Conservation (phyloP, 139 green algal genomes). For the Asterochloris sp. region DNA sequence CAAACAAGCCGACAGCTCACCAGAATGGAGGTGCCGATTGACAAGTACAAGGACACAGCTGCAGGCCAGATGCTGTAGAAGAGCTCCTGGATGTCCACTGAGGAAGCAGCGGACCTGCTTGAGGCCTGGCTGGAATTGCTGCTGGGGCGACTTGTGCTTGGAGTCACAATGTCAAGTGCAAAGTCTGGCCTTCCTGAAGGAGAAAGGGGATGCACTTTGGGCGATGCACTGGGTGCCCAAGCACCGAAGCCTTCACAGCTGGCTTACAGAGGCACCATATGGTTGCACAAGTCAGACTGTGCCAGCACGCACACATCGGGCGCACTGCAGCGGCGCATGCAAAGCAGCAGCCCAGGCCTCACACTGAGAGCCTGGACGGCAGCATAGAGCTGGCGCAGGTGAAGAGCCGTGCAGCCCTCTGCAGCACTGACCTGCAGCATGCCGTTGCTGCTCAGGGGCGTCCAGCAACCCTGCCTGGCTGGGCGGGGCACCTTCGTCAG, state of each 20-base stretch:
- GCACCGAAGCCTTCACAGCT: neutral
- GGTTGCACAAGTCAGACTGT: neutral
- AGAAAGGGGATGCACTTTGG: neutral
- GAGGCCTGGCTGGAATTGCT: no score
- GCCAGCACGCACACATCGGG: neutral
- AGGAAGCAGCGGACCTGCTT: no score
- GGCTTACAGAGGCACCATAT: neutral
- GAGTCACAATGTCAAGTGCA: neutral
- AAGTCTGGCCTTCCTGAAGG: neutral
- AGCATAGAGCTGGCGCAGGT: neutral
- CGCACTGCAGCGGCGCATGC: neutral
- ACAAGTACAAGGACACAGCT: conserved; percentile 4
- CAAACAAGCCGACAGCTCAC: no score
- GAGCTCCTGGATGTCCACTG: no score
- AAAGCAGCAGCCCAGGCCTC: neutral
- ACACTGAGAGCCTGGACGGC: neutral
- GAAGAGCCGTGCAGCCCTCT: neutral
- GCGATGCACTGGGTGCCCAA: neutral
- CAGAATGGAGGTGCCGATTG: conserved; percentile 7
- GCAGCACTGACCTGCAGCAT: neutral
- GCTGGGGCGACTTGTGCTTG: neutral
- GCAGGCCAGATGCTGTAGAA: conserved; percentile 8
- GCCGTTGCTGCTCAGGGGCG: neutral
- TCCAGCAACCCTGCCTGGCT: neutral
- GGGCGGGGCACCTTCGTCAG: no score